A percentile compares a stretch with the other conserved stretches of the same genome.
These are phyloP conservation scores for Selaginella tamariscina DNA, from an alignment of 75 land plant genomes.

Conservation along the genomic window DNA sequence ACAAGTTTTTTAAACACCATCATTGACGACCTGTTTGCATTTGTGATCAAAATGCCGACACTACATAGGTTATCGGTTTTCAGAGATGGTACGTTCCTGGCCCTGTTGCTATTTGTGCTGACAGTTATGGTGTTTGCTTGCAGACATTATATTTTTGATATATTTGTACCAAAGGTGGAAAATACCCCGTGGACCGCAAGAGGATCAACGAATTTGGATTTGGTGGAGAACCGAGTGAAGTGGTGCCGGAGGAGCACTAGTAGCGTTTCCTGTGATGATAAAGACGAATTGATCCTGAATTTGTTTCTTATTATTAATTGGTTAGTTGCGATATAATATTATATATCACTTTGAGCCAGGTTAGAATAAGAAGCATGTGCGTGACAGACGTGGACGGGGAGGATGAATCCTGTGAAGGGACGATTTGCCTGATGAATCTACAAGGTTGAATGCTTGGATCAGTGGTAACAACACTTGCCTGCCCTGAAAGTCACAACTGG, in stretches of 20 bases:
- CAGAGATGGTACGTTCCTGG: slow-evolving; percentile 63
- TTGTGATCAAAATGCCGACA: slow-evolving; percentile 95
- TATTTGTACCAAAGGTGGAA: slow-evolving; percentile 92
- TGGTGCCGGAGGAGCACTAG: not conserved
- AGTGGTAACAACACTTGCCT: not conserved
- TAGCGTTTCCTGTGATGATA: no score
- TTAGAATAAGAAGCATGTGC: no score
- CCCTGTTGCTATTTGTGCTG: not conserved
- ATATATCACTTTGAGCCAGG: no score
- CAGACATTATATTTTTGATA: slow-evolving; percentile 89
- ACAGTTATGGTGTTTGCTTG: slow-evolving; percentile 11
- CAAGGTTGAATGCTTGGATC: slow-evolving; percentile 2
- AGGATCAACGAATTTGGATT: slow-evolving; percentile 96
- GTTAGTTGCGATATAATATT: no score
- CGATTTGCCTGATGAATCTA: not conserved
- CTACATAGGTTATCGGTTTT: slow-evolving; percentile 95
- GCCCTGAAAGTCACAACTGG: slow-evolving; percentile 9
- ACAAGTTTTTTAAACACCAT: slow-evolving; percentile 96
- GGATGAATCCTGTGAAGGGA: not conserved
- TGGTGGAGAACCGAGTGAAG: slow-evolving; percentile 43
- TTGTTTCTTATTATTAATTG: no score
- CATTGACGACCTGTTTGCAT: slow-evolving; percentile 96
- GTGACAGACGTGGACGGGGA: not conserved
- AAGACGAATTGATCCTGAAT: no score
- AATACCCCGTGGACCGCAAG: slow-evolving; percentile 79